Evolutionary conservation across 2,329 filamentous ascomycete genomes (phyloP).

Genomic region (Diaporthe aspalathi): DNA sequence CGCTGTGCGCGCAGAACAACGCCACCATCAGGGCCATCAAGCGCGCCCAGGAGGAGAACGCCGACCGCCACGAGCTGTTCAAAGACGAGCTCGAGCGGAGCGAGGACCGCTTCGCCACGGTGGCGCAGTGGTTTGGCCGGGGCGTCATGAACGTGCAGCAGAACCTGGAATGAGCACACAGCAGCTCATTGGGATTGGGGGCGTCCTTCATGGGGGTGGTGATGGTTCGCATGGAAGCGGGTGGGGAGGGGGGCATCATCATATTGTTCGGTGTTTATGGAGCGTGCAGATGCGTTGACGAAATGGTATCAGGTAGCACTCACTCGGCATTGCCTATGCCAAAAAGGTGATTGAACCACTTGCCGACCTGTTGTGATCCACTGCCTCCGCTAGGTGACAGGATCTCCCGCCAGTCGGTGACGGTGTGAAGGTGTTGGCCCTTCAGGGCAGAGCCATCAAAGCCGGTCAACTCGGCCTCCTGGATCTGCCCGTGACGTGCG

Average conservation of each 20-base stretch:
- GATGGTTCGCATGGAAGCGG: background rate
- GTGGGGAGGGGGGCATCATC: conserved; percentile 25
- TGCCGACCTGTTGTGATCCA: conserved; percentile 40
- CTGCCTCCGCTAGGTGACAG: conserved; percentile 39
- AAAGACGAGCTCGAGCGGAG: conserved; percentile 80
- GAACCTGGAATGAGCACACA: conserved; percentile 46
- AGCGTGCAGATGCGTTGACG: conserved; percentile 28
- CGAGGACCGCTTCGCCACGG: conserved; percentile 86
- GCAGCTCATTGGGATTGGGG: background rate
- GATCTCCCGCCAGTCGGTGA: conserved; percentile 46
- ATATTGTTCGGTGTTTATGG: conserved; percentile 27
- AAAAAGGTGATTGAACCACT: conserved; percentile 49
- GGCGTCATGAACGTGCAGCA: conserved; percentile 79
- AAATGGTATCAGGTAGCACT: conserved; percentile 5
- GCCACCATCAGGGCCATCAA: conserved; percentile 90
- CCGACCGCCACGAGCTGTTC: conserved; percentile 90
- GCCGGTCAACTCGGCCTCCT: conserved; percentile 44
- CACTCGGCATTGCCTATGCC: conserved; percentile 21
- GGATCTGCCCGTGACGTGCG: conserved; percentile 54
- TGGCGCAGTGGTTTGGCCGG: conserved; percentile 94
- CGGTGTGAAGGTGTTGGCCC: conserved; percentile 43
- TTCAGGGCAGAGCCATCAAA: conserved; percentile 42
- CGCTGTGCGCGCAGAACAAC: conserved; percentile 85
- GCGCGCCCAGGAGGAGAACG: conserved; percentile 85
- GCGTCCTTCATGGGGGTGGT: background rate